A percentile compares a stretch with the other conserved stretches of the same genome.
These are phyloP conservation scores for Blastomyces gilchristii DNA, from an alignment of 2,329 filamentous ascomycete genomes.

Conservation along the genomic window DNA sequence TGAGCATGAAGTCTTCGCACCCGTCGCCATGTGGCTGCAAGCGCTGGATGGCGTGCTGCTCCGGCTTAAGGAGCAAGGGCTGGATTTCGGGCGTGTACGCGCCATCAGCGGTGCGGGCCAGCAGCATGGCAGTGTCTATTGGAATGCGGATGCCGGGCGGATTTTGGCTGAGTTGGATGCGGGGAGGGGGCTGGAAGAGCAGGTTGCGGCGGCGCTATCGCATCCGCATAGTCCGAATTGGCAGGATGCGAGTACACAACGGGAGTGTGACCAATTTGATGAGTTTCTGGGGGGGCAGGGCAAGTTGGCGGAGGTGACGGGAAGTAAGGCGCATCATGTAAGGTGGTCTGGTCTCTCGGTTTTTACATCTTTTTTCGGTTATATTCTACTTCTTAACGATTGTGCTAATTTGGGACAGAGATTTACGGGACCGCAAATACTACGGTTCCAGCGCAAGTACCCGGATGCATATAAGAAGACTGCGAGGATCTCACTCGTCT, in stretches of 20 bases:
- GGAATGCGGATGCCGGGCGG: slow-evolving; percentile 59
- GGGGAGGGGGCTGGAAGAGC: slow-evolving; percentile 55
- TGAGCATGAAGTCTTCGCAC: slow-evolving; percentile 84
- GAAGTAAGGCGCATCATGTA: slow-evolving; percentile 90
- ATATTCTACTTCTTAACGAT: background rate
- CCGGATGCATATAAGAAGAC: slow-evolving; percentile 74
- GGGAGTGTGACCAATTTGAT: slow-evolving; percentile 84
- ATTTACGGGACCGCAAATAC: slow-evolving; percentile 95
- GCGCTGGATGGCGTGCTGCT: slow-evolving; percentile 75
- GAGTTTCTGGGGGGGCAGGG: slow-evolving; percentile 54
- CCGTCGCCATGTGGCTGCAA: slow-evolving; percentile 90
- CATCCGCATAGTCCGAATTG: slow-evolving; percentile 89
- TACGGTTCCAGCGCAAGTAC: slow-evolving; percentile 70
- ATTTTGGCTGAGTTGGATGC: slow-evolving; percentile 53
- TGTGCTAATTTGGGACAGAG: slow-evolving; percentile 44
- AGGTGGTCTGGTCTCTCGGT: slow-evolving; percentile 25
- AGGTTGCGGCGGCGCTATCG: slow-evolving; percentile 64
- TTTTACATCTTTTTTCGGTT: background rate
- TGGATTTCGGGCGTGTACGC: slow-evolving; percentile 63
- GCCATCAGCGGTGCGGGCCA: slow-evolving; percentile 88
- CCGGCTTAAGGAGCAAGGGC: slow-evolving; percentile 57
- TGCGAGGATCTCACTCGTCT: slow-evolving; percentile 80
- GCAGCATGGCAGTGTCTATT: slow-evolving; percentile 97
- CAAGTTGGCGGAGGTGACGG: slow-evolving; percentile 66
- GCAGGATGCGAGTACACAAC: slow-evolving; percentile 93